Conservation (phyloP, 1,284 basidiomycete species). For the Moniliophthora roreri region DNA sequence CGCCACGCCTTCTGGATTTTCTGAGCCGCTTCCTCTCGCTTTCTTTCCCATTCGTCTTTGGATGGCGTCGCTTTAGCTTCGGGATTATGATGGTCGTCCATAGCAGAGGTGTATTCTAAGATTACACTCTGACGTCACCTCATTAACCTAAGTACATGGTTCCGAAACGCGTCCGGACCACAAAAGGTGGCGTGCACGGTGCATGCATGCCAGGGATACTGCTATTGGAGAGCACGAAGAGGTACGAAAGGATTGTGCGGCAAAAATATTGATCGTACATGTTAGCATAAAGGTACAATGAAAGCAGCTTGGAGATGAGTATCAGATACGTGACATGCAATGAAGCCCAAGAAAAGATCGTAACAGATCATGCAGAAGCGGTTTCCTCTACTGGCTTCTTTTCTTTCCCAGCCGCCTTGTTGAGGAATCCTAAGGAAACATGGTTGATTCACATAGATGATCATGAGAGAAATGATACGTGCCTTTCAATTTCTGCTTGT, state of each 20-base stretch:
- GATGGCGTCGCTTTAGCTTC: no score
- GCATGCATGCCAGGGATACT: no score
- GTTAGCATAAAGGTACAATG: no score
- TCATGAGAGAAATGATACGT: slow-evolving; percentile 1
- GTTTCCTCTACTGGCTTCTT: background rate
- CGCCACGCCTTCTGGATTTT: slow-evolving; percentile 22
- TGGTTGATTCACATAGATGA: background rate
- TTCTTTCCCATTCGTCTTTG: slow-evolving; percentile 4
- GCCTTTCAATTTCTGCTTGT: slow-evolving; percentile 78
- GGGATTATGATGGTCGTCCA: no score
- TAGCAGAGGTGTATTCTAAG: no score
- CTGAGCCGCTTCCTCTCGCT: slow-evolving; percentile 15
- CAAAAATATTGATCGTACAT: no score
- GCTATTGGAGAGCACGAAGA: no score
- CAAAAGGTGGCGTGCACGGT: no score
- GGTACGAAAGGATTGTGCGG: no score
- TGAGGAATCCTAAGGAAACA: slow-evolving; percentile 32
- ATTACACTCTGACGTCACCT: background rate
- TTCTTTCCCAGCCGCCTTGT: slow-evolving; percentile 22
- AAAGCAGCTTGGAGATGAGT: no score
- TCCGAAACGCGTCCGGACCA: no score
- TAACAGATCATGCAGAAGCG: background rate
- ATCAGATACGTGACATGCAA: no score
- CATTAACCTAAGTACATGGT: background rate
- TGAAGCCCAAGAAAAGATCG: background rate